Evolutionary conservation across 2,329 filamentous ascomycete genomes (phyloP), one percentile per base, ranked within the genome.

Genomic region (Aspergillus aculeatinus): DNA sequence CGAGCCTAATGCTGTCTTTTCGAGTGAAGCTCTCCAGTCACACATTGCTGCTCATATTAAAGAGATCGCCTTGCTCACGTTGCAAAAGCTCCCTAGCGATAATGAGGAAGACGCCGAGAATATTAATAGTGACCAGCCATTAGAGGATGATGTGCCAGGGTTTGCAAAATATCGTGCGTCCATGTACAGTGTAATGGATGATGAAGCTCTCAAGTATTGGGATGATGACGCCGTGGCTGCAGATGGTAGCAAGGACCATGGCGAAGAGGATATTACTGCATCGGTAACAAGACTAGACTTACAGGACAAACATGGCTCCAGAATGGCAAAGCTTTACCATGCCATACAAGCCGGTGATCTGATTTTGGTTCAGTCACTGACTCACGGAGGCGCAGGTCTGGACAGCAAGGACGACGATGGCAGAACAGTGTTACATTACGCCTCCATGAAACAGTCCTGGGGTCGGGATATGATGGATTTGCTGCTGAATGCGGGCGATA

Each of bases 21-120:
- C 57, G 52, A 70, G 61, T 55, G 66, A 71, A 60, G 68, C 67
- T 65, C 67, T 71, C n/a, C 66, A 71, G 56, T 64, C 53, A 64
- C 70, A 73, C 53, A 59, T 73, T 49, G 68, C 68, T 57, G 62
- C 27, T 55, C 69, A 72, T 66, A 64, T 73, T 39, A 72, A 73
- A 48, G 68, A 72, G 65, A 72, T 73, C 62, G 67, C 70, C 60
- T 55, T 72, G 60, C 65, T 73, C 64, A 63, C 69, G 63, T 53
- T 73, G 60, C 70, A 72, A 65, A 73, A 73, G 55, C 60, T 73
- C n/a, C 69, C 69, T 11, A 62, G 62, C 65, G 66, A 65, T 63
- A 50, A 59, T 57, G 56, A 59, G n/a, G 60, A 59, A 29, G 53
- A 53, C 52, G 51, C 35, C 19, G 60, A 65, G 51, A 58, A 68